These are phyloP conservation scores for Tephrocybe sp. DNA, from an alignment of 768 basidiomycete genomes.

Conservation along the genomic window DNA sequence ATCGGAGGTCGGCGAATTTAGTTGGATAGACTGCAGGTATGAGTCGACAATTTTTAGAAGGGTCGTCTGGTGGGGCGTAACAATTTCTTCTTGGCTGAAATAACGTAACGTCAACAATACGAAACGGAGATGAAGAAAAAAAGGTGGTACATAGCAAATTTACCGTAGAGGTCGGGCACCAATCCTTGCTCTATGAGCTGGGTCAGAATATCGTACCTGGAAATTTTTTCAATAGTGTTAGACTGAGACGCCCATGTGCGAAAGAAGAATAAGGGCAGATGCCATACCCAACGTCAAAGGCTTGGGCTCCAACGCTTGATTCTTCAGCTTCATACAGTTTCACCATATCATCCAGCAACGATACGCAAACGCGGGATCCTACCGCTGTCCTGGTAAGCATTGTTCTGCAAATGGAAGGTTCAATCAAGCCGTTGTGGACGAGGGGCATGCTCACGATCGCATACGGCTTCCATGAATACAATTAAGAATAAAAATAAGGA, in stretches of 20 bases:
- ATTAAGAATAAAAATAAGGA: slow-evolving; percentile 71
- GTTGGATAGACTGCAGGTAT: slow-evolving; percentile 60
- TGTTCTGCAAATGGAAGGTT: slow-evolving; percentile 34
- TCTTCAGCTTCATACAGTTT: slow-evolving; percentile 66
- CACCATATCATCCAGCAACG: slow-evolving; percentile 72
- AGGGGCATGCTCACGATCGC: slow-evolving; percentile 47
- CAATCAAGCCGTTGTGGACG: slow-evolving; percentile 5
- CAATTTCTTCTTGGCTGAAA: slow-evolving; percentile 60
- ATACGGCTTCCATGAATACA: slow-evolving; percentile 56
- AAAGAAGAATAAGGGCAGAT: slow-evolving; percentile 3
- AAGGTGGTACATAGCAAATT: slow-evolving; percentile 57
- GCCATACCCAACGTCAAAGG: slow-evolving; percentile 75
- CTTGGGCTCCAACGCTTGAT: slow-evolving; percentile 56
- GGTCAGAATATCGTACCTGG: slow-evolving; percentile 65
- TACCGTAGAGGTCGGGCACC: slow-evolving; percentile 56
- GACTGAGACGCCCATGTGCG: not conserved
- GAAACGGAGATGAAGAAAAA: slow-evolving; percentile 6
- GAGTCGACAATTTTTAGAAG: slow-evolving; percentile 87
- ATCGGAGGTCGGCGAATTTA: slow-evolving; percentile 25
- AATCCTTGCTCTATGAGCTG: slow-evolving; percentile 58
- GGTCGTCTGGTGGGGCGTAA: slow-evolving; percentile 85
- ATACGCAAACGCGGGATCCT: slow-evolving; percentile 65
- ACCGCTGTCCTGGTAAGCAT: slow-evolving; percentile 49
- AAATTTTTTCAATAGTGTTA: not conserved
- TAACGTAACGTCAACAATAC: slow-evolving; percentile 4